phyloP scores from a whole-genome alignment of 148 eudicot species.

The Nyssa sinensis region DNA sequence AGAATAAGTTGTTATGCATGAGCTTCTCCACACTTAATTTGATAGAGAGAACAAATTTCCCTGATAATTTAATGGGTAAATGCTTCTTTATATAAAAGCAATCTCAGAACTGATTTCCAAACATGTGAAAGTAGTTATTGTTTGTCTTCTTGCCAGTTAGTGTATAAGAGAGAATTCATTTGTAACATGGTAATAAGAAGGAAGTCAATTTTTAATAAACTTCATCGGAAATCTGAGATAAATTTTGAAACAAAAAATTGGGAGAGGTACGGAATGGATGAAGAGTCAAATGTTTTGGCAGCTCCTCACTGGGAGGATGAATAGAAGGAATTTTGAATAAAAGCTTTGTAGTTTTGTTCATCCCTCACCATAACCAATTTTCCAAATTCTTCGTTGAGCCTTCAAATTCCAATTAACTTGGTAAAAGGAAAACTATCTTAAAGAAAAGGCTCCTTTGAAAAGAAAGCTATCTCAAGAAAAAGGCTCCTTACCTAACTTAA shows the following conservation, averaged over 20 bases:
- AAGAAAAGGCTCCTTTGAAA: constrained; percentile 7
- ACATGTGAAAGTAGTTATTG: neutral
- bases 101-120: neutral
- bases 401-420: constrained; percentile 12
- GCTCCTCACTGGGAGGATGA: too few relatives aligned
- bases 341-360: too few relatives aligned
- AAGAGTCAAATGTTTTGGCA: neutral
- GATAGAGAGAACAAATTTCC: neutral
- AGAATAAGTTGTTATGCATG: neutral
- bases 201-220: too few relatives aligned
- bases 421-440: neutral
- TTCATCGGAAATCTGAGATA: too few relatives aligned
- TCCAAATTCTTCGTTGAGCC: too few relatives aligned
- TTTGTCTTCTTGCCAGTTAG: neutral
- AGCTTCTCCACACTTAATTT: neutral
- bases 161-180: neutral
- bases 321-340: too few relatives aligned
- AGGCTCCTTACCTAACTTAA: constrained; percentile 67
- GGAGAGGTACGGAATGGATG: neutral
- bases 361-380: too few relatives aligned
- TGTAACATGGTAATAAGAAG: neutral
- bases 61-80: neutral
- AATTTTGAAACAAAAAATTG: neutral
- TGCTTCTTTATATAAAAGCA: neutral
- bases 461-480: constrained; percentile 5